Evolutionary conservation across 192 early-diverging fungal genomes (phyloP).

Genomic region (Funneliformis geosporum): DNA sequence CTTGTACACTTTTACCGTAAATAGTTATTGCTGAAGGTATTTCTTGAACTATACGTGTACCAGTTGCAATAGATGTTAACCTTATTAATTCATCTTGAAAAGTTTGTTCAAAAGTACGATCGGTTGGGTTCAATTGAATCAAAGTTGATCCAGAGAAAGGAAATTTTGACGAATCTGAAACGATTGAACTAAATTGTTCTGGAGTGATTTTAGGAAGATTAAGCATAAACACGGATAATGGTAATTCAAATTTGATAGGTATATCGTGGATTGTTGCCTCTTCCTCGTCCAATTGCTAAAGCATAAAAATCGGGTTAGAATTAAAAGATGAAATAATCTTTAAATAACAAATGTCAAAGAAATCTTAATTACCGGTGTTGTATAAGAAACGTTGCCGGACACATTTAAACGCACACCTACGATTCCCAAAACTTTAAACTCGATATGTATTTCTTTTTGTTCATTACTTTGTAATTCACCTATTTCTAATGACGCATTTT

Average conservation of each 20-base stretch:
- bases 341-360: background rate
- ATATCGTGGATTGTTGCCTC: background rate
- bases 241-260: slow-evolving; percentile 45
- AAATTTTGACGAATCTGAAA: slow-evolving; percentile 50
- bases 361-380: slow-evolving; percentile 35
- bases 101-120: slow-evolving; percentile 39
- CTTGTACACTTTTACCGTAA: slow-evolving; percentile 59
- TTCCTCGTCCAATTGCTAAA: background rate
- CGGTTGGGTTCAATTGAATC: slow-evolving; percentile 36
- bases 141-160: slow-evolving; percentile 48
- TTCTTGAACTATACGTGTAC: slow-evolving; percentile 58
- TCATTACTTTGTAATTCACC: slow-evolving; percentile 40
- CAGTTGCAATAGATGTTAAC: slow-evolving; percentile 45
- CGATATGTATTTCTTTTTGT: slow-evolving; percentile 26
- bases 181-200: slow-evolving; percentile 47
- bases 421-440: slow-evolving; percentile 36
- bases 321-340: background rate
- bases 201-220: slow-evolving; percentile 46
- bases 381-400: slow-evolving; percentile 39
- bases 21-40: slow-evolving; percentile 60
- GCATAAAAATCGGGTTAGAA: background rate
- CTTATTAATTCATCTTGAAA: slow-evolving; percentile 52
- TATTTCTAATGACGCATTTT: slow-evolving; percentile 20
- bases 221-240: slow-evolving; percentile 52
- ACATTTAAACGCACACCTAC: slow-evolving; percentile 34